Evolutionary conservation across 2,329 filamentous ascomycete genomes (phyloP).

Genomic region (Neodidymelliopsis sp.): DNA sequence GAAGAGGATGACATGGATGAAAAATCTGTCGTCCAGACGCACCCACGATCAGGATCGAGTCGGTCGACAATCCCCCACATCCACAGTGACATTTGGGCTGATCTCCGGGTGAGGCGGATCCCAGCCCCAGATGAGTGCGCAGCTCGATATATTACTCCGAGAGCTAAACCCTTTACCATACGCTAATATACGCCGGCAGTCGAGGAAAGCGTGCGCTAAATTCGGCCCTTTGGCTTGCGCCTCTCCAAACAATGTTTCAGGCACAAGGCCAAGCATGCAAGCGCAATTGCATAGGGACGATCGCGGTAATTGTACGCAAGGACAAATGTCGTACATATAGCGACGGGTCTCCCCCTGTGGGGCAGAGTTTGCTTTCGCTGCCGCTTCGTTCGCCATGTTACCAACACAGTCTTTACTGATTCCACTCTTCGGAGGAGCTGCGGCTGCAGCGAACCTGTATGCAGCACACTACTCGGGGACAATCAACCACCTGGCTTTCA

Average conservation of each 20-base stretch:
- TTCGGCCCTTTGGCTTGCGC: constrained; percentile 14
- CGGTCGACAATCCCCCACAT: constrained; percentile 1
- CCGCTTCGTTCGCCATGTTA: constrained; percentile 29
- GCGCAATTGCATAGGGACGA: constrained; percentile 8
- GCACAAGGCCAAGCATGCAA: constrained; percentile 13
- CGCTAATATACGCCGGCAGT: constrained; percentile 11
- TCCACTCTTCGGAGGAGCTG: constrained; percentile 35
- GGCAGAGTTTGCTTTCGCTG: neutral
- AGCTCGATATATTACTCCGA: constrained; percentile 6
- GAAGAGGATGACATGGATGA: too few species aligned
- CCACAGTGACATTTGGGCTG: neutral
- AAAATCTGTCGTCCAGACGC: too few species aligned
- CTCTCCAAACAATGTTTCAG: constrained; percentile 15
- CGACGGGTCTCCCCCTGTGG: neutral
- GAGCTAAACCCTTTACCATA: neutral
- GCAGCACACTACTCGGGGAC: constrained; percentile 43
- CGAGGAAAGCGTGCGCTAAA: constrained; percentile 6
- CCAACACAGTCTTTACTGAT: constrained; percentile 29
- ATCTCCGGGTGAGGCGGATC: constrained; percentile 6
- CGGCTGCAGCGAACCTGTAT: constrained; percentile 39
- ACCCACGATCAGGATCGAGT: too few species aligned
- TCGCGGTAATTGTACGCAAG: constrained; percentile 7
- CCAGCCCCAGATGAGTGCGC: constrained; percentile 10
- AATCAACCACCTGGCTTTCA: constrained; percentile 40
- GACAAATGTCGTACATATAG: constrained; percentile 6